A percentile compares a stretch with the other conserved stretches of the same genome.
Evolutionary conservation across 768 basidiomycete species (phyloP).

Genomic region (Bullera alba): DNA sequence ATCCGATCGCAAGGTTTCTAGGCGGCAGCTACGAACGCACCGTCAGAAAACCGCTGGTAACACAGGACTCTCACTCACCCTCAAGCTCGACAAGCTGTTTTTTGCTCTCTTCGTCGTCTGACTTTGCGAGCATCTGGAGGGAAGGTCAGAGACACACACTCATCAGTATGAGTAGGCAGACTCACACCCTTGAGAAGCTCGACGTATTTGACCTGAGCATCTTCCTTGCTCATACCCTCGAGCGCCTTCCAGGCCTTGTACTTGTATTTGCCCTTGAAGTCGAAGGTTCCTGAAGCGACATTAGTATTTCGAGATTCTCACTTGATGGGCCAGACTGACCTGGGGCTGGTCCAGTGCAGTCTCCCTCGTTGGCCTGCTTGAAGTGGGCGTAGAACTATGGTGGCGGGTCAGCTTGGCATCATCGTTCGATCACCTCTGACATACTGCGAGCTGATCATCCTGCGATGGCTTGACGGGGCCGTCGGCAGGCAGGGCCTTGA

Average conservation of each 20-base stretch:
- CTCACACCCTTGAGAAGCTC: conserved; percentile 62
- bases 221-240: conserved; percentile 66
- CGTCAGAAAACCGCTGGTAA: too few relatives aligned
- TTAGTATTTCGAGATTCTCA: background rate
- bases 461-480: conserved; percentile 68
- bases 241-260: conserved; percentile 82
- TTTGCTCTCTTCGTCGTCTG: conserved; percentile 54
- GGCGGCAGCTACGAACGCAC: too few relatives aligned
- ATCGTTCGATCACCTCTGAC: conserved; percentile 46
- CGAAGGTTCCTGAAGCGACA: conserved; percentile 58
- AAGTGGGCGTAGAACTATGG: conserved; percentile 91
- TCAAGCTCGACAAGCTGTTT: conserved; percentile 58
- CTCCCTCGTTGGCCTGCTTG: conserved; percentile 83
- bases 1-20: too few relatives aligned
- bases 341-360: conserved; percentile 54
- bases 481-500: conserved; percentile 60
- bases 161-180: background rate
- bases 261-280: conserved; percentile 83
- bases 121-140: conserved; percentile 39
- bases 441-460: conserved; percentile 71
- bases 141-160: background rate
- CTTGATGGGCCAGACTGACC: conserved; percentile 11
- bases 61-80: too few relatives aligned
- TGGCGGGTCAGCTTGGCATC: too few relatives aligned
- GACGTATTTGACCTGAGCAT: conserved; percentile 67